Evolutionary conservation across 2,329 filamentous ascomycete species (phyloP), one percentile per base, ranked within the genome.

Genomic region (Fusarium armeniacum): DNA sequence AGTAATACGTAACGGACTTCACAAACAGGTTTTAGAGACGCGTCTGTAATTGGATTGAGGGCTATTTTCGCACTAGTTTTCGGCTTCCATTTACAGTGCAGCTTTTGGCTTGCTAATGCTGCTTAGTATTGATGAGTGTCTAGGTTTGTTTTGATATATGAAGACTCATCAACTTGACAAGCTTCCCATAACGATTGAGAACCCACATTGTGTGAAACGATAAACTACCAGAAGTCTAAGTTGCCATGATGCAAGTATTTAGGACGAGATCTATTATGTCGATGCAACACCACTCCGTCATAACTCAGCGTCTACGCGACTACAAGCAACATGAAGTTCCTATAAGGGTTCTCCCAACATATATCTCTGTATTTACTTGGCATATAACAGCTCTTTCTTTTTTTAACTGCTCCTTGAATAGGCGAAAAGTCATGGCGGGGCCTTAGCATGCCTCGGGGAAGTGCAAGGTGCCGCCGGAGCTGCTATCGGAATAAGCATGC

Each of bases 381-480:
- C 40, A 28, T 36, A 36, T 49, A 36, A 35, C n/a, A 22, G 16
- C 30, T 51, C 44, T 44, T 56, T 57, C 38, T 28, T 41, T 59
- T 61, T 26, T 38, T 56, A 62, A 44, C 49, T 49, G 32, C 32
- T 47, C 62, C 46, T 65, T 66, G 47, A 52, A 52, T 64, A 35
- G 51, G 45, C 44, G 58, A 55, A 55, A 58, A 49, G 68, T 60
- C 64, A 54, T 70, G 67, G 72, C 70, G 65, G 70, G 69, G 65
- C 56, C 60, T 51, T 62, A 55, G 58, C 47, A 69, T 69, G 62
- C 58, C 52, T 51, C 69, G 72, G 72, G 71, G 72, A 74, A 67
- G 72, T 69, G 72, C 53, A 50, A 69, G 57, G 36, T 73, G 53
- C 69, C 67, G 62, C 72, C 72, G 72, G 67, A 47, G 56, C 50